These are phyloP conservation scores for Botrytis byssoidea DNA, from an alignment of 2,329 filamentous ascomycete genomes.

Conservation along the genomic window DNA sequence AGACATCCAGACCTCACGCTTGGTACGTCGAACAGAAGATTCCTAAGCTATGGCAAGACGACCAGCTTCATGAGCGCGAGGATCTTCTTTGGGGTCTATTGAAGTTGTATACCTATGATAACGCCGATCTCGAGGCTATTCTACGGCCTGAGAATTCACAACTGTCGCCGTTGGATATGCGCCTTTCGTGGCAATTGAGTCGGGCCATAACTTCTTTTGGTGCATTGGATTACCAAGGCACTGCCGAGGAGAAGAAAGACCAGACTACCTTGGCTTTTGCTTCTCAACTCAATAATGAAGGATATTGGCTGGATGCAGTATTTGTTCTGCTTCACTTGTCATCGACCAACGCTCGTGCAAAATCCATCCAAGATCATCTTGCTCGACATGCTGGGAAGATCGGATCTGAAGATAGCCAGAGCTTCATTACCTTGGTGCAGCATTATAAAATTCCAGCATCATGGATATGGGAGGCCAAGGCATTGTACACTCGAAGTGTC, in stretches of 20 bases:
- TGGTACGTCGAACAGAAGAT: constrained; percentile 65
- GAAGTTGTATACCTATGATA: constrained; percentile 71
- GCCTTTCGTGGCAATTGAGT: constrained; percentile 82
- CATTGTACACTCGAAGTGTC: constrained; percentile 73
- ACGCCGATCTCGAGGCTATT: constrained; percentile 63
- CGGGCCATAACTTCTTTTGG: constrained; percentile 57
- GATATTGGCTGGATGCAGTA: constrained; percentile 66
- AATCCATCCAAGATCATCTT: constrained; percentile 70
- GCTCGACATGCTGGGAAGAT: constrained; percentile 69
- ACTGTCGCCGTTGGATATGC: constrained; percentile 69
- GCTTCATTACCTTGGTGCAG: constrained; percentile 58
- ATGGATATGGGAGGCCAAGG: constrained; percentile 88
- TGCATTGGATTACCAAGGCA: constrained; percentile 52
- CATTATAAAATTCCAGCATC: constrained; percentile 68
- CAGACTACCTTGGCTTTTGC: constrained; percentile 65
- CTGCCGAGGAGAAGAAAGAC: constrained; percentile 60
- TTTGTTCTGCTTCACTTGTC: constrained; percentile 80
- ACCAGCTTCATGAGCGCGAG: constrained; percentile 58
- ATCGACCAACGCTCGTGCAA: constrained; percentile 59
- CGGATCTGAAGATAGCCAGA: constrained; percentile 54
- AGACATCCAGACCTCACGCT: constrained; percentile 67
- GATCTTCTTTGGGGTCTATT: constrained; percentile 87
- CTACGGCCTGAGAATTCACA: constrained; percentile 76
- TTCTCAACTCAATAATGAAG: constrained; percentile 59
- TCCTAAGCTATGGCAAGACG: constrained; percentile 59